A percentile compares a stretch with the other conserved stretches of the same genome.
phyloP scores from a whole-genome alignment of 495 filamentous ascomycete species.

The Neurospora sp. region DNA sequence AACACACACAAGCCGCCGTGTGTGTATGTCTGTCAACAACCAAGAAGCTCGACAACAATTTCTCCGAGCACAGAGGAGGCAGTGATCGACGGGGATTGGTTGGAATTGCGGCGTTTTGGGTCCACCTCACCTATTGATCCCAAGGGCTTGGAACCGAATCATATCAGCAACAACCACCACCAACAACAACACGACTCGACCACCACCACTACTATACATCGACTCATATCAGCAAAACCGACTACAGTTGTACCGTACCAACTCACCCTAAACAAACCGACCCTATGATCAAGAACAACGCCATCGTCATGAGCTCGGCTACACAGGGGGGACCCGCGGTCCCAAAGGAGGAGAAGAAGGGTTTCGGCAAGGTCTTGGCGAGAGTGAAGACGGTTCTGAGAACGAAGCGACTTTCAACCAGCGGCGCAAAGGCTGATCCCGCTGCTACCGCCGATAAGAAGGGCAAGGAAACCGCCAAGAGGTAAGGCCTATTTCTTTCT shows the following conservation, averaged over 20 bases:
- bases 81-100: neutral
- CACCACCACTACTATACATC: neutral
- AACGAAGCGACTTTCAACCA: neutral
- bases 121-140: neutral
- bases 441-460: slow-evolving; percentile 7
- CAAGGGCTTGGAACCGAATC: neutral
- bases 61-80: neutral
- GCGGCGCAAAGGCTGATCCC: slow-evolving; percentile 27
- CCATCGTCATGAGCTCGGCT: slow-evolving; percentile 33
- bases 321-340: slow-evolving; percentile 22
- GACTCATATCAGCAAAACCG: neutral
- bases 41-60: neutral
- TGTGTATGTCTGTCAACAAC: neutral
- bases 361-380: slow-evolving; percentile 51
- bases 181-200: neutral
- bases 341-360: slow-evolving; percentile 46
- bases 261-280: neutral
- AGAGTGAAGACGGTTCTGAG: slow-evolving; percentile 55
- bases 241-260: neutral
- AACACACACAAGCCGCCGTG: neutral
- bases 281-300: slow-evolving; percentile 1
- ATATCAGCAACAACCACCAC: neutral
- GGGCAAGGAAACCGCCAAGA: slow-evolving; percentile 6
- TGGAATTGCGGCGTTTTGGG: neutral
- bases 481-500: slow-evolving; percentile 18